These are phyloP conservation scores for Millerozyma acaciae DNA, from an alignment of 805 yeast genomes.

Conservation along the genomic window DNA sequence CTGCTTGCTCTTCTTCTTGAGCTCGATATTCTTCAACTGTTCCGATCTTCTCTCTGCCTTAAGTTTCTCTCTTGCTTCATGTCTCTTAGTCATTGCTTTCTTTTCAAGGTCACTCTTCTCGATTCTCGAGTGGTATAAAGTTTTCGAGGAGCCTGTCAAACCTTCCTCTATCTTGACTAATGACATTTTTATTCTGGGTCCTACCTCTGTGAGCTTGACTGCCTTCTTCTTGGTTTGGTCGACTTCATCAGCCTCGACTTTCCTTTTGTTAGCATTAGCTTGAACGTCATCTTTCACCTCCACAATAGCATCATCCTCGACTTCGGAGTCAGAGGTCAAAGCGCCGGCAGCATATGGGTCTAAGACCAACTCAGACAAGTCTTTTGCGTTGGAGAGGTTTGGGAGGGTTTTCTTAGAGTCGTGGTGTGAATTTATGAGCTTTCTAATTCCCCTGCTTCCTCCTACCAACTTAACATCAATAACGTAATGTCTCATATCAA, in stretches of 20 bases:
- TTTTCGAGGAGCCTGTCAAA: constrained; percentile 76
- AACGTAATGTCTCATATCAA: constrained; percentile 85
- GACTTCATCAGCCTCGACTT: constrained; percentile 15
- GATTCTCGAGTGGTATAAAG: constrained; percentile 73
- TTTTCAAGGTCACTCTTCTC: constrained; percentile 61
- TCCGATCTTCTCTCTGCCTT: constrained; percentile 70
- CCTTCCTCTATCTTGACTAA: constrained; percentile 90
- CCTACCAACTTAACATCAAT: constrained; percentile 85
- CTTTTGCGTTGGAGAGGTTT: constrained; percentile 60
- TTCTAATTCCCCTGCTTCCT: constrained; percentile 68
- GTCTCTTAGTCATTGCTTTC: constrained; percentile 60
- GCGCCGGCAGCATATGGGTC: constrained; percentile 81
- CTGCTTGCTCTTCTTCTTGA: constrained; percentile 68
- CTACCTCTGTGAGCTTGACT: constrained; percentile 85
- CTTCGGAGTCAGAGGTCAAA: constrained; percentile 87
- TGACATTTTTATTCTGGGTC: constrained; percentile 79
- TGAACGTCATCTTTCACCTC: constrained; percentile 41
- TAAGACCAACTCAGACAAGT: constrained; percentile 76
- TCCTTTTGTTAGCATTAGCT: constrained; percentile 16
- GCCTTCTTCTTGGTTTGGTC: constrained; percentile 62
- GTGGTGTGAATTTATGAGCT: constrained; percentile 58
- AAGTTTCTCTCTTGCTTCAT: constrained; percentile 55
- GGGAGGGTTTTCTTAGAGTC: constrained; percentile 65
- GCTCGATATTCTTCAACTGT: constrained; percentile 75
- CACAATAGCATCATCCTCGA: constrained; percentile 85